Evolutionary conservation across 2,329 filamentous ascomycete species (phyloP), one percentile per base, ranked within the genome.

Genomic region (Sclerotinia glacialis): DNA sequence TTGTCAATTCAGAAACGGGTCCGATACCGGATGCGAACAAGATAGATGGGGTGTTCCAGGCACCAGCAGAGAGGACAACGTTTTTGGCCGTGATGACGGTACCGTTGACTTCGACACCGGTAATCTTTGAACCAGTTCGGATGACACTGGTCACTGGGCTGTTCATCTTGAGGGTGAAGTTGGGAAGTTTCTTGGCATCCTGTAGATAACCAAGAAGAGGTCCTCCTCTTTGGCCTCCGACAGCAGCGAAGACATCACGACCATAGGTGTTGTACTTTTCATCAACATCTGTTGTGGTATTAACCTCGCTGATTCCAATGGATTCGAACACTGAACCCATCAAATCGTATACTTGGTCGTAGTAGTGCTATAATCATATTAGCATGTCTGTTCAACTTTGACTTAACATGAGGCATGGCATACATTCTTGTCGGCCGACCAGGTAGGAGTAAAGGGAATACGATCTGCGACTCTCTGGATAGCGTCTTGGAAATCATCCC

Each of bases 161-260:
- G 28, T 49, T 9, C 12, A 50, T 49, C 28, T 37, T 61, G 9
- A 49, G 44, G 21, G 58, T 61, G 47, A 61, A 61, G 31, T 47
- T 49, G 6, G 28, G 34, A 16, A 61, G 58, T 6, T 61, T 61
- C 16, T 61, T 60, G 12, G 58, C 58, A 46, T 16, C 44, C 8
- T 47, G 44, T 2, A 60, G 42, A 23, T 60, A 60, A n/a, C 58
- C 58, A 5, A 61, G 28, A 7, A 61, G 58, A 16, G 58, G 58
- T 31, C 58, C 58, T 60, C 58, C 58, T 46, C 58, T 44, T 31
- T 46, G 58, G 14, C 58, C 58, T n/a, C 46, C 58, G 11, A 8
- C 7, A n/a, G 58, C 42, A 47, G 58, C 58, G 40, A 34, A 60
- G 28, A 60, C 42, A 23, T 60, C 58, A 60, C 58, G 58, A 49